These are phyloP conservation scores for Prunus mume DNA, from an alignment of 306 rosid species.

Conservation along the genomic window DNA sequence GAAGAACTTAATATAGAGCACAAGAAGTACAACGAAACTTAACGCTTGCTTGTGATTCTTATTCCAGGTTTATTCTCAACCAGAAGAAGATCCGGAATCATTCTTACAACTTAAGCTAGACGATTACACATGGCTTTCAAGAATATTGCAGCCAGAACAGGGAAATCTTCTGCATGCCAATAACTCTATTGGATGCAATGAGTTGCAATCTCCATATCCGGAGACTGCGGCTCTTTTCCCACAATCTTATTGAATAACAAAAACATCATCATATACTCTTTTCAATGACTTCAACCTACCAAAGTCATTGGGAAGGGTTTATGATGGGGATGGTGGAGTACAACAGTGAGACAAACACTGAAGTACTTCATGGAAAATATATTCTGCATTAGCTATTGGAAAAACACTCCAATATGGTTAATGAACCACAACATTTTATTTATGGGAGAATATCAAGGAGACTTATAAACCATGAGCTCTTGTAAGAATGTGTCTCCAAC, in stretches of 20 bases:
- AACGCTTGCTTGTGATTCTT: conserved; percentile 21
- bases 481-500: not conserved
- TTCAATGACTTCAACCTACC: not conserved
- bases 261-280: not conserved
- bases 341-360: not conserved
- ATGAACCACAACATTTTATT: not conserved
- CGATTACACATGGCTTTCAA: not conserved
- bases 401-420: not conserved
- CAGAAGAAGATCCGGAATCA: not conserved
- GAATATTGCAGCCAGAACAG: not conserved
- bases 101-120: not conserved
- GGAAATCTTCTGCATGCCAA: not conserved
- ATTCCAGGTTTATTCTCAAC: conserved; percentile 12
- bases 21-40: conserved; percentile 6
- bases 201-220: not conserved
- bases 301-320: not conserved
- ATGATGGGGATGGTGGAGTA: conserved; percentile 1
- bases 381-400: not conserved
- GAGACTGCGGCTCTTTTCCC: conserved; percentile 16
- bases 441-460: not conserved
- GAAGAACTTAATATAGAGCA: not conserved
- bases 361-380: not conserved
- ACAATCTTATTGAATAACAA: conserved; percentile 16
- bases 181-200: conserved; percentile 16
- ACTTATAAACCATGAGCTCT: not conserved